Evolutionary conservation across 2,329 filamentous ascomycete species (phyloP).

Genomic region (Pseudogymnoascus verrucosus): DNA sequence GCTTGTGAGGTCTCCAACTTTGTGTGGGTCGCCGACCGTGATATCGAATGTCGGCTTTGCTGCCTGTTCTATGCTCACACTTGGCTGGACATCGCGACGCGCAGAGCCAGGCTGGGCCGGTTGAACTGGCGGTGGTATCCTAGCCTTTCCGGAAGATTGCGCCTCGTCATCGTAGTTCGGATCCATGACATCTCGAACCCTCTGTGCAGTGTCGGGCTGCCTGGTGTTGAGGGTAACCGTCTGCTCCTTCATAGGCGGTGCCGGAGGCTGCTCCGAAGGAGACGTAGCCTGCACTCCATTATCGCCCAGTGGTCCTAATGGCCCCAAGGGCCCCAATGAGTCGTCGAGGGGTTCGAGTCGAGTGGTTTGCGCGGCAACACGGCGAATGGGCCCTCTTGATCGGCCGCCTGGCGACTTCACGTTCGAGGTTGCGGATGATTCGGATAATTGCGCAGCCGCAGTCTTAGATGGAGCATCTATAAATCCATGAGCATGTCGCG

Average conservation of each 20-base stretch:
- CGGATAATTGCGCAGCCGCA: not conserved
- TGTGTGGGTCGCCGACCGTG: slow-evolving; percentile 89
- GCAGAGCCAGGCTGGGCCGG: slow-evolving; percentile 45
- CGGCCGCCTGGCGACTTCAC: slow-evolving; percentile 25
- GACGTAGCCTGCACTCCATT: slow-evolving; percentile 28
- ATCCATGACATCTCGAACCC: slow-evolving; percentile 45
- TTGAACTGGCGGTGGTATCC: slow-evolving; percentile 59
- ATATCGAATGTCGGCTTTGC: slow-evolving; percentile 89
- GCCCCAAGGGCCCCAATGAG: slow-evolving; percentile 69
- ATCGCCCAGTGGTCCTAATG: slow-evolving; percentile 41
- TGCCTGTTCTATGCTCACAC: slow-evolving; percentile 85
- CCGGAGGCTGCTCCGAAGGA: slow-evolving; percentile 52
- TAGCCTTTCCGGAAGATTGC: slow-evolving; percentile 41
- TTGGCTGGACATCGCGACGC: slow-evolving; percentile 55
- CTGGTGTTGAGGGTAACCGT: slow-evolving; percentile 50
- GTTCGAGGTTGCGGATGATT: slow-evolving; percentile 17
- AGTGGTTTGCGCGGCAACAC: slow-evolving; percentile 66
- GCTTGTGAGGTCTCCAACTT: slow-evolving; percentile 92
- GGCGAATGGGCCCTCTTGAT: slow-evolving; percentile 36
- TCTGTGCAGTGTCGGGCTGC: slow-evolving; percentile 29
- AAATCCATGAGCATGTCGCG: slow-evolving; percentile 8
- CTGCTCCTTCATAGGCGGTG: slow-evolving; percentile 60
- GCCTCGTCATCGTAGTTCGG: slow-evolving; percentile 64
- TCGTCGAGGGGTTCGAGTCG: slow-evolving; percentile 69
- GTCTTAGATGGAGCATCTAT: slow-evolving; percentile 1